Percentiles rank a stretch among this genome's conserved stretches.
These are phyloP conservation scores for Caloboletus firmus DNA, from an alignment of 1,284 basidiomycete species.

Conservation along the genomic window DNA sequence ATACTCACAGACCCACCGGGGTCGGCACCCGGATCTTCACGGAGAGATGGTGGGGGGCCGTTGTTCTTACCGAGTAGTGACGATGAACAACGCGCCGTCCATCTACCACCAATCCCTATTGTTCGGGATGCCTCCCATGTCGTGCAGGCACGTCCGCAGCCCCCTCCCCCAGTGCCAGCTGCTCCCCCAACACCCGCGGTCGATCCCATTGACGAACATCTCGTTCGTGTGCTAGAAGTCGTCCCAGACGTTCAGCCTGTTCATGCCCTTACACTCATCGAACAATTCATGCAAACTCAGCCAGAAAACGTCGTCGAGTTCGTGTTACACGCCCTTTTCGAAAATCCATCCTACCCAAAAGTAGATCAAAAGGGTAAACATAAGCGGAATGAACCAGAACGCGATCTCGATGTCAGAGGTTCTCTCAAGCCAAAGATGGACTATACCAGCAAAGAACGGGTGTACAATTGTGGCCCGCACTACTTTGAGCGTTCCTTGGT, in stretches of 20 bases:
- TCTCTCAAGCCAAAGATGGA: slow-evolving; percentile 41
- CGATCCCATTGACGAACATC: slow-evolving; percentile 19
- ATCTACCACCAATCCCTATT: not conserved
- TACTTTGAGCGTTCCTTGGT: slow-evolving; percentile 57
- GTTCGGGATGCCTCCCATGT: not conserved
- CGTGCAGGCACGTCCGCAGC: not conserved
- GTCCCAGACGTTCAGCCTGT: slow-evolving; percentile 64
- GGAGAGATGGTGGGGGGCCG: slow-evolving; percentile 3
- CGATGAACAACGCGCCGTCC: slow-evolving; percentile 3
- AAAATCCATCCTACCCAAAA: slow-evolving; percentile 62
- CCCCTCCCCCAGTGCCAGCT: not conserved
- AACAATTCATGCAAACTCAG: slow-evolving; percentile 37
- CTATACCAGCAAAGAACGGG: slow-evolving; percentile 48
- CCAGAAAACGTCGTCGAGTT: slow-evolving; percentile 46
- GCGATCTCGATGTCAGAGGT: slow-evolving; percentile 20
- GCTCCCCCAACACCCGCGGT: not conserved
- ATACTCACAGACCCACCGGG: slow-evolving; percentile 6
- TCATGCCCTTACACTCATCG: slow-evolving; percentile 49
- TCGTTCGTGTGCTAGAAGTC: slow-evolving; percentile 61
- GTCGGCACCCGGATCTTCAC: slow-evolving; percentile 14
- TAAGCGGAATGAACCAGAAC: slow-evolving; percentile 37
- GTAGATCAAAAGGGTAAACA: slow-evolving; percentile 55
- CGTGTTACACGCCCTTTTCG: slow-evolving; percentile 60
- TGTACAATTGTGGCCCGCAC: slow-evolving; percentile 38
- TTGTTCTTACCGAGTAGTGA: slow-evolving; percentile 25